Evolutionary conservation across 192 early-diverging fungal genomes (phyloP).

Genomic region (Backusella macrospora): DNA sequence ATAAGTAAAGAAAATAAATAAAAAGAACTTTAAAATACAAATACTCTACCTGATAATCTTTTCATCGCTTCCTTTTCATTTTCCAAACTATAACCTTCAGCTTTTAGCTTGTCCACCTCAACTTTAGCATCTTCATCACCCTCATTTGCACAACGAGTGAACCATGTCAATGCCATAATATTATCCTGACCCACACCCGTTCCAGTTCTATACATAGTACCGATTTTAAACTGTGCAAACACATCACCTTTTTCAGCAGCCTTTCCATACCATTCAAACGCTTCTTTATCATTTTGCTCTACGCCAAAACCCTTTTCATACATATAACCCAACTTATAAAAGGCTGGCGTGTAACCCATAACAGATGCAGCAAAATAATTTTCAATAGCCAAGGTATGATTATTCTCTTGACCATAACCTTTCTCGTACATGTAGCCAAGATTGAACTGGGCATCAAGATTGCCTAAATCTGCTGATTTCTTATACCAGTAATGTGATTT

Average conservation of each 20-base stretch:
- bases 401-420: background rate
- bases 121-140: background rate
- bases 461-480: background rate
- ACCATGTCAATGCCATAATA: background rate
- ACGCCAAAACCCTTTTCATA: background rate
- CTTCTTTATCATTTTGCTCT: background rate
- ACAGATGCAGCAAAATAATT: background rate
- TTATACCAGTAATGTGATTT: background rate
- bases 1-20: background rate
- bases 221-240: background rate
- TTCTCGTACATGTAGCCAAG: background rate
- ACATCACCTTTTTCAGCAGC: background rate
- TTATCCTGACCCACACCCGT: background rate
- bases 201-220: background rate
- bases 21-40: background rate
- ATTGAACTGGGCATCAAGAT: constrained; percentile 1
- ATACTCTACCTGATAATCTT: background rate
- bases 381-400: background rate
- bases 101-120: background rate
- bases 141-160: background rate
- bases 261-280: constrained; percentile 7
- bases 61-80: background rate
- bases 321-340: background rate
- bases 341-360: background rate
- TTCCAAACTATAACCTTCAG: background rate